Evolutionary conservation across 202 grass and related monocot species (phyloP).

Genomic region (Digitaria exilis): DNA sequence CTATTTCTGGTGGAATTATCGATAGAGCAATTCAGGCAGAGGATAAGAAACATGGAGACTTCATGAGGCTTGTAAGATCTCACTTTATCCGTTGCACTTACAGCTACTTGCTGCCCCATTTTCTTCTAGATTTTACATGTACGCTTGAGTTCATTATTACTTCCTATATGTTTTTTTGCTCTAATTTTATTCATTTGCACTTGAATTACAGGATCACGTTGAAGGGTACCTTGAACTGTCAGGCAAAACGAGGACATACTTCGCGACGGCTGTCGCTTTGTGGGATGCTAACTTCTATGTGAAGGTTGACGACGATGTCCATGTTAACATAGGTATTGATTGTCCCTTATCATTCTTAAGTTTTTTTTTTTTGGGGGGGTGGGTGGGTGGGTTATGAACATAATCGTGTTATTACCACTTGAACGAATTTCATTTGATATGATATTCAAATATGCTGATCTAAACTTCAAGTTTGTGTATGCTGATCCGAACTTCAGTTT

Average conservation of each 20-base stretch:
- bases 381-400: not conserved
- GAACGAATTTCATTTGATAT: not conserved
- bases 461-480: not conserved
- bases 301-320: constrained; percentile 86
- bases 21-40: constrained; percentile 85
- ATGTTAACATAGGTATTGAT: constrained; percentile 88
- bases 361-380: too few relatives aligned
- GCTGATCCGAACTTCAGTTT: too few relatives aligned
- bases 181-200: constrained; percentile 19
- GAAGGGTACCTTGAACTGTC: constrained; percentile 91
- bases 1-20: constrained; percentile 88
- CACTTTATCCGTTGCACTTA: constrained; percentile 6
- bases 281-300: constrained; percentile 96
- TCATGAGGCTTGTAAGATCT: constrained; percentile 79
- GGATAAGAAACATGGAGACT: constrained; percentile 83
- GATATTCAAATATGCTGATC: too few relatives aligned
- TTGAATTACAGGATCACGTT: constrained; percentile 77
- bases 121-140: not conserved
- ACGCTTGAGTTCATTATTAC: not conserved
- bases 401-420: not conserved
- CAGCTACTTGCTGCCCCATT: not conserved
- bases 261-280: constrained; percentile 74
- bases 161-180: not conserved
- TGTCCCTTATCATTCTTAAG: constrained; percentile 1
- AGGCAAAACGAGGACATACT: constrained; percentile 85